phyloP scores from a whole-genome alignment of 2,329 filamentous ascomycete genomes.

The Fusarium nisikadoi region DNA sequence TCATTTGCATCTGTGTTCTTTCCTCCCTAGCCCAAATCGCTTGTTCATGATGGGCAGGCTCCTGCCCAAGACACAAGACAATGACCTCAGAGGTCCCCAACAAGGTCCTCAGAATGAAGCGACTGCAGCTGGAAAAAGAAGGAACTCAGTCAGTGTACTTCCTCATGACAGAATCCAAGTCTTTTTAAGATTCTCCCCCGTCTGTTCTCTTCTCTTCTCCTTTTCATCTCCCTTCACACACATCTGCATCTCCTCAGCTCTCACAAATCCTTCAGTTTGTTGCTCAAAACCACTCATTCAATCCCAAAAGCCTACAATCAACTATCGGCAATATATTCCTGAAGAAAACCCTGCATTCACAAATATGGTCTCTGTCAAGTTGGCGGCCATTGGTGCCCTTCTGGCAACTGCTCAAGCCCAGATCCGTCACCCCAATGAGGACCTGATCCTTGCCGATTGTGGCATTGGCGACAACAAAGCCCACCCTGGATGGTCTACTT shows the following conservation, averaged over 20 bases:
- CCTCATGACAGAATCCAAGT: background rate
- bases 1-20: background rate
- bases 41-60: background rate
- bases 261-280: background rate
- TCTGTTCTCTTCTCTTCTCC: constrained; percentile 2
- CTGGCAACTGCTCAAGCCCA: constrained; percentile 37
- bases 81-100: constrained; percentile 3
- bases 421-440: constrained; percentile 46
- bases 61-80: constrained; percentile 1
- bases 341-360: background rate
- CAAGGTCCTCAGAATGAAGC: background rate
- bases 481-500: constrained; percentile 55
- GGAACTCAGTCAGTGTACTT: background rate
- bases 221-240: constrained; percentile 2
- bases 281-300: background rate
- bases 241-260: background rate
- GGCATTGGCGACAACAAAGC: constrained; percentile 55
- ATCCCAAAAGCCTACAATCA: background rate
- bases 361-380: constrained; percentile 43
- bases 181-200: too few species aligned
- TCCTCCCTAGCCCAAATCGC: background rate
- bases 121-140: background rate
- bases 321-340: background rate
- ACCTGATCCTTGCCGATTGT: constrained; percentile 56
- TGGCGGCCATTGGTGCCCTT: constrained; percentile 41